Percentiles rank a stretch among this genome's conserved stretches.
Evolutionary conservation across 139 green algal genomes (phyloP).

Genomic region (Helicosporidium sp.): DNA sequence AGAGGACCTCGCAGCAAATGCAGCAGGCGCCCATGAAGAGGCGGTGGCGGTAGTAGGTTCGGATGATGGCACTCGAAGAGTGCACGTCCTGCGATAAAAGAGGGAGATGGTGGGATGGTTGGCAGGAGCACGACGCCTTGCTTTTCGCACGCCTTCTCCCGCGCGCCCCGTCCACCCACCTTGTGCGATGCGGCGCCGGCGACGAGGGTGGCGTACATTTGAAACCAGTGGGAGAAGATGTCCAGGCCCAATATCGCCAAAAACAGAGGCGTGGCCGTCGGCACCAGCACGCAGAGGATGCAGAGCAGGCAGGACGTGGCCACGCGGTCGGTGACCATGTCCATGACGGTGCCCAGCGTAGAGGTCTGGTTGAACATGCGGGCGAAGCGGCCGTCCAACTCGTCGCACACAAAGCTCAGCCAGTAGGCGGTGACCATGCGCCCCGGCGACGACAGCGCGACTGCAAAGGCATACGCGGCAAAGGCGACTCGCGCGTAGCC

Average conservation of each 20-base stretch:
- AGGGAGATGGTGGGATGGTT: neutral
- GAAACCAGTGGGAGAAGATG: slow-evolving; percentile 80
- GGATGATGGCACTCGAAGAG: slow-evolving; percentile 48
- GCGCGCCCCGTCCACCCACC: slow-evolving; percentile 13
- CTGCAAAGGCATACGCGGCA: slow-evolving; percentile 44
- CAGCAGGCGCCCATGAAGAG: slow-evolving; percentile 95
- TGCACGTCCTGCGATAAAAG: slow-evolving; percentile 36
- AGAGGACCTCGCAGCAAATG: slow-evolving; percentile 52
- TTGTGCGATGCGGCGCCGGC: slow-evolving; percentile 53
- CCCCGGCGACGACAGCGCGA: slow-evolving; percentile 31
- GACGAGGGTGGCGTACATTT: slow-evolving; percentile 62
- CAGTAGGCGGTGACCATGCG: slow-evolving; percentile 40
- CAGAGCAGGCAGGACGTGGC: slow-evolving; percentile 69
- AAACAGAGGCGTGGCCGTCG: slow-evolving; percentile 23
- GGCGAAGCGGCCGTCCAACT: slow-evolving; percentile 76
- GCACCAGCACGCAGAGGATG: slow-evolving; percentile 46
- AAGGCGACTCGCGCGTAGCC: slow-evolving; percentile 55
- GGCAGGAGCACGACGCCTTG: neutral
- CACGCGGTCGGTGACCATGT: slow-evolving; percentile 94
- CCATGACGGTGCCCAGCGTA: slow-evolving; percentile 72
- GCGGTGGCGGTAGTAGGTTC: slow-evolving; percentile 70
- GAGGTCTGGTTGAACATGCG: slow-evolving; percentile 61
- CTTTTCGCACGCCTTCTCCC: neutral
- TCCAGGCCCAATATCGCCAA: slow-evolving; percentile 70
- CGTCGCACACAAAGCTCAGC: slow-evolving; percentile 76